Conservation (phyloP, 331 rosid species). For the Rosa hybrid region DNA sequence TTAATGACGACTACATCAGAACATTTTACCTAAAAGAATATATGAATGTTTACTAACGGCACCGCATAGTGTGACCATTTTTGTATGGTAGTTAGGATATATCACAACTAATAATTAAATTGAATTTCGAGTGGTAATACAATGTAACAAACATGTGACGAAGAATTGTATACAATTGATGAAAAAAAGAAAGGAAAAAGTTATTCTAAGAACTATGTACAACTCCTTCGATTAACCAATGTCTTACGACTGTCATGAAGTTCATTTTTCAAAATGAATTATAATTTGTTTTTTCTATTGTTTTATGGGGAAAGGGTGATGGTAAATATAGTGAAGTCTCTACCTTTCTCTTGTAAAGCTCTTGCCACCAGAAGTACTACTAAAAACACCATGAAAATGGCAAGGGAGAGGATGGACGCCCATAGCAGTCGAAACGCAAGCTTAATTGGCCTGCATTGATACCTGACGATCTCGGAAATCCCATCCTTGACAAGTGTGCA, state of each 20-base stretch:
- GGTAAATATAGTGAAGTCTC: slow-evolving; percentile 30
- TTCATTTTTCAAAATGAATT: not conserved
- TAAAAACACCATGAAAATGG: slow-evolving; percentile 57
- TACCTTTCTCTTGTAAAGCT: slow-evolving; percentile 42
- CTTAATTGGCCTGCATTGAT: slow-evolving; percentile 57
- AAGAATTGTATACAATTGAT: not conserved
- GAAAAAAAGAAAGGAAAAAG: not conserved
- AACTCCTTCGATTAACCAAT: slow-evolving; percentile 5
- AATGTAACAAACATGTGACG: not conserved
- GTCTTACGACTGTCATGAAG: not conserved
- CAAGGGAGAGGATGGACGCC: slow-evolving; percentile 56
- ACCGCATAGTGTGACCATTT: not conserved
- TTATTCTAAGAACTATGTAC: not conserved
- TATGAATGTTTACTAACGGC: not conserved
- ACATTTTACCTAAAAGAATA: not conserved
- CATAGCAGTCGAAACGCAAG: slow-evolving; percentile 39
- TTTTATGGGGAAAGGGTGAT: not conserved
- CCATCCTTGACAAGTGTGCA: slow-evolving; percentile 52
- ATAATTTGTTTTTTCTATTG: not conserved
- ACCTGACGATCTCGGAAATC: slow-evolving; percentile 48
- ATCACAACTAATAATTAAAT: not conserved
- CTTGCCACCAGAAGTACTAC: slow-evolving; percentile 38
- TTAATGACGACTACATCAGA: not conserved
- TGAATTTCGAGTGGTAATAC: not conserved
- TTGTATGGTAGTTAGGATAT: not conserved